Base-by-base conservation (phyloP, 352 stramenopile species). In the Globisporangium parvum region DNA sequence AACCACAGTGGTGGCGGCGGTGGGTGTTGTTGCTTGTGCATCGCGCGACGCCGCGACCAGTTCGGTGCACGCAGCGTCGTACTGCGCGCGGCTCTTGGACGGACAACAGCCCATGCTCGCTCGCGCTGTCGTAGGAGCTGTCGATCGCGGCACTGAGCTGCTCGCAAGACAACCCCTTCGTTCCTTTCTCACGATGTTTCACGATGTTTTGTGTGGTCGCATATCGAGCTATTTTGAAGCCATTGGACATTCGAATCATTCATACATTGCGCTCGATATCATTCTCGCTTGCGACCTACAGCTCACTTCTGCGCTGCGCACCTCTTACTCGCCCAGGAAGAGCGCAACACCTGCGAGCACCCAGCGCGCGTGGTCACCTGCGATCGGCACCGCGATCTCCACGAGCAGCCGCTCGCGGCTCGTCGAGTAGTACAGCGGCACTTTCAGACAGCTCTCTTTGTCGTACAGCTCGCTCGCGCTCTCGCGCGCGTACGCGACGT, bases 321-420 rank as follows among this genome's bases (percentile, higher is more conserved):
- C 3, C 26, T n/a, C 35, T 66, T 66, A 92, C 45, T 94, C 82
- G 31, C 79, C 69, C 9, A 96, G 62, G 65, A 96, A 95, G 48
- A 96, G 71, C 21, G 85, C 87, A 15, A 93, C 78, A 11, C 87
- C 85, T 17, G 81, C 80, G 3, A 96, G 69, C 17, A 95, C 72
- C 86, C 85, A 96, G 11, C 73, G 76, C 28, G 78, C 65, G 20
- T 80, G 69, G 57, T 95, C 81, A 11, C 82, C 78, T 15, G 68
- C 61, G 61, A 94, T 86, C 17, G 85, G 85, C 62, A 95, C 63
- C 0, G 80, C 71, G 57, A 95, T 82, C 66, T 95, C 85, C 26
- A 90, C 77, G 45, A 95, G 78, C 68, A 92, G 71, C 11, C 80
- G 71, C 53, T 93, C 84, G 35, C 85, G 71, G 35, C 70, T 87